Evolutionary conservation across 2,329 filamentous ascomycete species (phyloP), one percentile per base, ranked within the genome.

Genomic region (Talaromyces verruculosus): DNA sequence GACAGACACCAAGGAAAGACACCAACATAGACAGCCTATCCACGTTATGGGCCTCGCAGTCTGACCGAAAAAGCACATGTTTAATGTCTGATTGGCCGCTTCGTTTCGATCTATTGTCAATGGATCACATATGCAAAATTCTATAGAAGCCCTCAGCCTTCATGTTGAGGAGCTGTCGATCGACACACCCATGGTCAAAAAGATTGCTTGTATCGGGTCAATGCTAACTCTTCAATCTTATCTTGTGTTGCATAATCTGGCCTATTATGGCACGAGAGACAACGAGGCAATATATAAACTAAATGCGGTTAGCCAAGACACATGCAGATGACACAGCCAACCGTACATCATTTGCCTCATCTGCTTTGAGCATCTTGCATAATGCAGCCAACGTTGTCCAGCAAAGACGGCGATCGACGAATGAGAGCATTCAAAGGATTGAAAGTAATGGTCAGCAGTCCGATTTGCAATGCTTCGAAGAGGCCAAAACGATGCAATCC

Each of bases 401-500:
- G 30, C 33, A 37, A 39, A 15, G 11, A 35, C 28, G 28, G 15
- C 33, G 33, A 57, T 57, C 33, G 33, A 57, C 33, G 53, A 35
- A 55, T 57, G 11, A 39, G 15, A 37, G 19, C 1, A 11, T 15
- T 55, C 4, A 39, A 22, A 37, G 19, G 0, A 11, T 15, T 55
- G 1, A 39, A 15, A 22, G 19, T 1, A 2, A 22, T 35, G 15
- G 30, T 3, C 30, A 28, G 35, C 53, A 57, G 53, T 57, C 53
- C 11, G 33, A 22, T 57, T 39, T 35, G 33, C 33, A 22, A 37
- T 55, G 5, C 15, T 33, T 30, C 3, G 15, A 51, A 51, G 10
- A 5, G 47, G 15, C 5, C 15, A n/a, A 30, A 30, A 30, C 47
- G 47, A 63, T 41, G 61, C 61, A 63, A 63, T 55, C 61, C 61